A percentile compares a stretch with the other conserved stretches of the same genome.
These are phyloP conservation scores for Arxiozyma heterogenica DNA, from an alignment of 1,139 yeast species.

Conservation along the genomic window DNA sequence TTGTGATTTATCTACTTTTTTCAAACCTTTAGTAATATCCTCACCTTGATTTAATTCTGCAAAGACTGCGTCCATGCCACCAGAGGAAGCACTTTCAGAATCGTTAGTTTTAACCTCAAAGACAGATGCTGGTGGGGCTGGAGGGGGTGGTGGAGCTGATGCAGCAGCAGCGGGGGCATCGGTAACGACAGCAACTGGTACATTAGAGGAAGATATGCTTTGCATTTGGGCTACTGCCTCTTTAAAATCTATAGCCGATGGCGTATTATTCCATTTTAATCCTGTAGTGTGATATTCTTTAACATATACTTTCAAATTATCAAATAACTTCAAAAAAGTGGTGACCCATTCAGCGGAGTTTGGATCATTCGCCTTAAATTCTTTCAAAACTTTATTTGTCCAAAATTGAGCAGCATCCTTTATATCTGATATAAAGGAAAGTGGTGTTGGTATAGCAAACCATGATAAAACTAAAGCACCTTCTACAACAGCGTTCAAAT, in stretches of 20 bases:
- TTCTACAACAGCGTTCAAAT: constrained; percentile 76
- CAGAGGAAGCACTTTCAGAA: constrained; percentile 27
- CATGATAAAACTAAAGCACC: constrained; percentile 89
- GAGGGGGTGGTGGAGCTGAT: constrained; percentile 39
- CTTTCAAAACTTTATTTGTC: constrained; percentile 84
- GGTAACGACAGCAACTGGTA: constrained; percentile 20
- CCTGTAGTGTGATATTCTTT: constrained; percentile 78
- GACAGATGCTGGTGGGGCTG: constrained; percentile 72
- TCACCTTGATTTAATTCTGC: constrained; percentile 86
- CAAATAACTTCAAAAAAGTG: constrained; percentile 51
- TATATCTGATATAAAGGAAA: constrained; percentile 67
- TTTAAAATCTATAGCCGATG: constrained; percentile 41
- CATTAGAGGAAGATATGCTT: not conserved
- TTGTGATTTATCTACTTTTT: constrained; percentile 85
- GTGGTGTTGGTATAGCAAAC: constrained; percentile 65
- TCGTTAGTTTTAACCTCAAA: constrained; percentile 38
- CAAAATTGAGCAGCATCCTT: constrained; percentile 91
- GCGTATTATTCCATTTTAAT: constrained; percentile 54
- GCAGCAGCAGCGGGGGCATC: constrained; percentile 24
- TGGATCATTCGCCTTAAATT: constrained; percentile 60
- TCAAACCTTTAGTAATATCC: constrained; percentile 70
- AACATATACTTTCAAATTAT: constrained; percentile 60
- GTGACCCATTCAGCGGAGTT: constrained; percentile 76
- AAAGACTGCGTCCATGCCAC: constrained; percentile 77
- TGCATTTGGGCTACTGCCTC: constrained; percentile 34